These are phyloP conservation scores for Apiospora phragmitis DNA, from an alignment of 2,329 filamentous ascomycete genomes.

Conservation along the genomic window DNA sequence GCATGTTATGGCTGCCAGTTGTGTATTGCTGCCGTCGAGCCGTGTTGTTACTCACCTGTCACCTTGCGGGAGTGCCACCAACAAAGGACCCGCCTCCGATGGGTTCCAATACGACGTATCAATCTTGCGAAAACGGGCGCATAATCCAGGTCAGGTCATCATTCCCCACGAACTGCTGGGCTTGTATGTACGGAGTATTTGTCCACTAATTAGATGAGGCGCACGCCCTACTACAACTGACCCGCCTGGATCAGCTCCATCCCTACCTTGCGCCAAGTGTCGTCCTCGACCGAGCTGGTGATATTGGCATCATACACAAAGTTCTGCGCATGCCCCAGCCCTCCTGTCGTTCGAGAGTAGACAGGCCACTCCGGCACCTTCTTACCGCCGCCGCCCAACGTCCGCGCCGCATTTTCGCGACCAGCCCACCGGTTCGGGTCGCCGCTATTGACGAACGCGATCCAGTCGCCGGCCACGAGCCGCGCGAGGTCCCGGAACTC, in stretches of 20 bases:
- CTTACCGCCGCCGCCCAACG: neutral
- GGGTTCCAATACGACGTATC: neutral
- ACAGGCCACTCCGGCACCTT: neutral
- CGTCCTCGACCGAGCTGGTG: neutral
- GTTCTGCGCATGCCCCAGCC: neutral
- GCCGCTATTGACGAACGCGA: constrained; percentile 46
- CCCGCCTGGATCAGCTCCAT: neutral
- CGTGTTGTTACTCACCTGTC: too few species aligned
- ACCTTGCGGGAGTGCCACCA: neutral
- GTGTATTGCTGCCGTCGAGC: neutral
- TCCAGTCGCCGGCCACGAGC: constrained; percentile 53
- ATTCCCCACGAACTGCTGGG: too few species aligned
- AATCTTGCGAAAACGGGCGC: neutral
- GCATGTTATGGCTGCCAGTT: too few species aligned
- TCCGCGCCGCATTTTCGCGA: neutral
- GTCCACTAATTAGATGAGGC: neutral
- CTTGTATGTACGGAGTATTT: too few species aligned
- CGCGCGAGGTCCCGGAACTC: constrained; percentile 43
- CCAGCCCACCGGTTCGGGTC: constrained; percentile 39
- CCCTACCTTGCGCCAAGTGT: neutral
- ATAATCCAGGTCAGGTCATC: too few species aligned
- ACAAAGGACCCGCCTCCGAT: neutral
- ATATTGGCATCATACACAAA: neutral
- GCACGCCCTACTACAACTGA: neutral
- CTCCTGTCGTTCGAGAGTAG: neutral